Evolutionary conservation across 495 filamentous ascomycete genomes (phyloP).

Genomic region (Haplographium delicatum): DNA sequence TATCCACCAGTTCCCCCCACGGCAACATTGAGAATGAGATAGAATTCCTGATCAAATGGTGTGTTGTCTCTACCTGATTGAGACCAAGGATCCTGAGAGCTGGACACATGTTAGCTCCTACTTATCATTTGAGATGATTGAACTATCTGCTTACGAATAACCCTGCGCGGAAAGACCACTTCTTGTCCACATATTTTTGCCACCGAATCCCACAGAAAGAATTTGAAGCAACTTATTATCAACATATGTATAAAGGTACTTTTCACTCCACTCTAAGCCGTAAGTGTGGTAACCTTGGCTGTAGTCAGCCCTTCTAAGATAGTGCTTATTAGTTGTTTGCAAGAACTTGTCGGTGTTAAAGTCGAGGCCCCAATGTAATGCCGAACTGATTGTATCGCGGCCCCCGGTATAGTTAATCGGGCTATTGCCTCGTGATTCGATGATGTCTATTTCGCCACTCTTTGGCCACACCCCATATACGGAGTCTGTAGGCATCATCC

Average conservation of each 20-base stretch:
- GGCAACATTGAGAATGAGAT: constrained; percentile 61
- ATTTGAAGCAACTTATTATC: constrained; percentile 35
- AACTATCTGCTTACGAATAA: background rate
- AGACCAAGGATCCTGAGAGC: constrained; percentile 34
- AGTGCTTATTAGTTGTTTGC: constrained; percentile 20
- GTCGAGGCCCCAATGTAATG: constrained; percentile 28
- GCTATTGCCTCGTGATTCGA: constrained; percentile 27
- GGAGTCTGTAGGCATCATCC: constrained; percentile 36
- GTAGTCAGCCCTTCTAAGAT: constrained; percentile 21
- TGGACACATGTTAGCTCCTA: constrained; percentile 46
- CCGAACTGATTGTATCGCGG: constrained; percentile 19
- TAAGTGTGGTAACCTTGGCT: constrained; percentile 44
- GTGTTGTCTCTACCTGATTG: constrained; percentile 33
- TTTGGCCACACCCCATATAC: constrained; percentile 33
- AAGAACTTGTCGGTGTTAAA: constrained; percentile 21
- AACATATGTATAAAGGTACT: constrained; percentile 64
- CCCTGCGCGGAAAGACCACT: background rate
- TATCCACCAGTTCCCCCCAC: constrained; percentile 62
- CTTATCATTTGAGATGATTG: constrained; percentile 50
- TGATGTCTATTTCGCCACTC: constrained; percentile 31
- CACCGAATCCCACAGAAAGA: constrained; percentile 13
- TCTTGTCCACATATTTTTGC: constrained; percentile 47
- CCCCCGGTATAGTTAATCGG: constrained; percentile 11
- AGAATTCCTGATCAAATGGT: constrained; percentile 64
- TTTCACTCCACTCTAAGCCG: constrained; percentile 62